Conservation (phyloP, 495 filamentous ascomycete species). For the Hypoxylon subgilvum region DNA sequence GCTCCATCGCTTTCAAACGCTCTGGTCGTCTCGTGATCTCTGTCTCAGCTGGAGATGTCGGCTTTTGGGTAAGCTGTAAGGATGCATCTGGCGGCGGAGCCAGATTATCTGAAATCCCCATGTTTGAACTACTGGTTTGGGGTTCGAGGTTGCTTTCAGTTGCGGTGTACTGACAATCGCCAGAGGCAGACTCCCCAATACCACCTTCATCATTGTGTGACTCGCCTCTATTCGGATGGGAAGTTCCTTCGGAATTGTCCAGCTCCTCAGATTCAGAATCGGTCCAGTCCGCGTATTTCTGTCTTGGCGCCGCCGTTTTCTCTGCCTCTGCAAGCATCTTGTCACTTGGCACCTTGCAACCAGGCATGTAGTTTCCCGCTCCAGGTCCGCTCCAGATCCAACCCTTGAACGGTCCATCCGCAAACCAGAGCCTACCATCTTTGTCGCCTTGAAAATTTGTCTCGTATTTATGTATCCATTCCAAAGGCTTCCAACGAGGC, state of each 20-base stretch:
- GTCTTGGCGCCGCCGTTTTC: slow-evolving; percentile 5
- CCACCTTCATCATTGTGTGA: background rate
- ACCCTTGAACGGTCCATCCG: slow-evolving; percentile 15
- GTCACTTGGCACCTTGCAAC: slow-evolving; percentile 12
- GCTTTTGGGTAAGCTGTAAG: background rate
- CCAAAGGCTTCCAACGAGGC: slow-evolving; percentile 11
- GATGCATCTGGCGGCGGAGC: too few relatives aligned
- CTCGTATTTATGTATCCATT: slow-evolving; percentile 27
- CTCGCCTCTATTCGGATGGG: background rate
- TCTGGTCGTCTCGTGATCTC: background rate
- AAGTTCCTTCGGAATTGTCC: background rate
- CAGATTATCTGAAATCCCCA: background rate
- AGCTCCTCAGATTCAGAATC: background rate
- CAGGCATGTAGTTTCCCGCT: slow-evolving; percentile 11
- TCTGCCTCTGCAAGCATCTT: slow-evolving; percentile 15
- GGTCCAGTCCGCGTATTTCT: background rate
- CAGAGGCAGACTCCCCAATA: too few relatives aligned
- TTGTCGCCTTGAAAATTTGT: background rate
- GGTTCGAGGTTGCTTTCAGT: too few relatives aligned
- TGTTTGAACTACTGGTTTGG: background rate
- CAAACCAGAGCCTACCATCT: slow-evolving; percentile 7
- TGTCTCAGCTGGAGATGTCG: background rate
- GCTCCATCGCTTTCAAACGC: slow-evolving; percentile 11
- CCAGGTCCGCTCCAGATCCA: slow-evolving; percentile 16
- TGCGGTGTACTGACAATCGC: too few relatives aligned